A percentile compares a stretch with the other conserved stretches of the same genome.
Evolutionary conservation across 306 rosid species (phyloP).

Genomic region (Heteromeles arbutifolia): DNA sequence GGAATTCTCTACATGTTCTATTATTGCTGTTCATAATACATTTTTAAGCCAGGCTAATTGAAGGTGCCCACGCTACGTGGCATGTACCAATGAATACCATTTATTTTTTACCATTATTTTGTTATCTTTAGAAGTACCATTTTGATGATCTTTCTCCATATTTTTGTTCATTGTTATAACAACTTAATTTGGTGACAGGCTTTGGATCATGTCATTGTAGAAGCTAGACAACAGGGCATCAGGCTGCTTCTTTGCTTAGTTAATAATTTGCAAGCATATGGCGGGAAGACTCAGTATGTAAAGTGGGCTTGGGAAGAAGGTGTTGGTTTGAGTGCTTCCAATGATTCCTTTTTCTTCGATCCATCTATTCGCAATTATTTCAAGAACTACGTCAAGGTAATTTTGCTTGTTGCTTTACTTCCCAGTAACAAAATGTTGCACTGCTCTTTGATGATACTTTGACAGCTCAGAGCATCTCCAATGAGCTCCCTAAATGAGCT

Average conservation of each 20-base stretch:
- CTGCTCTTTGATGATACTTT: not conserved
- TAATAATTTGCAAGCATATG: conserved; percentile 83
- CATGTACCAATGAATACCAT: not conserved
- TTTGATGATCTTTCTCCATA: not conserved
- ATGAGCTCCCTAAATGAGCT: no score
- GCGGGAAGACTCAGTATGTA: conserved; percentile 95
- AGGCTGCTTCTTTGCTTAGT: conserved; percentile 90
- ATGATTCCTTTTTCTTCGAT: conserved; percentile 96
- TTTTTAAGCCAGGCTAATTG: not conserved
- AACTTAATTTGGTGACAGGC: conserved; percentile 51
- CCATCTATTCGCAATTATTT: conserved; percentile 78
- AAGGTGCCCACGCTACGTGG: not conserved
- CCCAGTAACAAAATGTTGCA: not conserved
- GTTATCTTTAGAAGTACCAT: not conserved
- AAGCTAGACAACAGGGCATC: conserved; percentile 70
- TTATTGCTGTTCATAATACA: not conserved
- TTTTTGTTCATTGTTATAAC: not conserved
- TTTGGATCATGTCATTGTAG: conserved; percentile 86
- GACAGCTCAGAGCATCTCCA: not conserved
- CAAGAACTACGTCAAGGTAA: conserved; percentile 81
- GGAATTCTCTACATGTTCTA: not conserved
- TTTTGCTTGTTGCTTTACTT: not conserved
- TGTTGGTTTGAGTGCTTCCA: conserved; percentile 76
- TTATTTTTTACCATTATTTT: not conserved
- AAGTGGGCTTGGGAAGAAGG: conserved; percentile 99